Percentiles rank a stretch among this genome's conserved stretches.
phyloP scores from a whole-genome alignment of 192 early-diverging fungal species.

The Podila horticola region DNA sequence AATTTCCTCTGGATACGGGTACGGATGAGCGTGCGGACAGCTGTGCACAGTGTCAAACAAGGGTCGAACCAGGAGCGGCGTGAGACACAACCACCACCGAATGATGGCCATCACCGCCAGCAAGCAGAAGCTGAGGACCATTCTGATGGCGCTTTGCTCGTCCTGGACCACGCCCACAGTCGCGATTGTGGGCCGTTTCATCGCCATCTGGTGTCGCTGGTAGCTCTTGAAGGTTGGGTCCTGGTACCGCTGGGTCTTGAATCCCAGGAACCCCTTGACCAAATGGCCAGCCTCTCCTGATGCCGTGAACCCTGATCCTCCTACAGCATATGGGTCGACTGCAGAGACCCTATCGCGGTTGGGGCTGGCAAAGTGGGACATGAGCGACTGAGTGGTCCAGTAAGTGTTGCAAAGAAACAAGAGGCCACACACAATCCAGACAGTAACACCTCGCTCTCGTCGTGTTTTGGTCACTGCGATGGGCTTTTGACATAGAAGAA shows the following conservation, averaged over 20 bases:
- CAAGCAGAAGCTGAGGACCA: conserved; percentile 16
- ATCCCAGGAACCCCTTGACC: conserved; percentile 38
- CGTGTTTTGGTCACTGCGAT: conserved; percentile 40
- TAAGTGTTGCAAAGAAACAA: conserved; percentile 49
- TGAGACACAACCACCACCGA: conserved; percentile 34
- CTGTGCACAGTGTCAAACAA: conserved; percentile 49
- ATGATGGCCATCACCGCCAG: conserved; percentile 38
- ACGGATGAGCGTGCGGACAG: conserved; percentile 41
- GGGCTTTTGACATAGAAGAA: conserved; percentile 37
- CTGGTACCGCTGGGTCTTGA: conserved; percentile 41
- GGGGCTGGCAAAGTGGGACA: conserved; percentile 20
- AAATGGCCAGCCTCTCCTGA: conserved; percentile 24
- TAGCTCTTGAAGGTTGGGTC: conserved; percentile 9
- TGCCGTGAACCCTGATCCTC: conserved; percentile 11
- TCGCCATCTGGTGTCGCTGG: conserved; percentile 7
- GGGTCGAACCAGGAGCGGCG: conserved; percentile 13
- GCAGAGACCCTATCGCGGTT: not conserved
- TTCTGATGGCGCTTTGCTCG: conserved; percentile 16
- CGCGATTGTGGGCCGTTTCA: conserved; percentile 31
- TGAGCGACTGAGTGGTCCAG: conserved; percentile 37
- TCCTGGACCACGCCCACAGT: conserved; percentile 42
- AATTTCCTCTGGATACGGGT: conserved; percentile 40
- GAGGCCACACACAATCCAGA: conserved; percentile 43
- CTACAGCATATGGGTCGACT: not conserved
- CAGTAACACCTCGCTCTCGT: conserved; percentile 36